These are phyloP conservation scores for Aspergillus carlsbadensis DNA, from an alignment of 495 filamentous ascomycete species.

Conservation along the genomic window DNA sequence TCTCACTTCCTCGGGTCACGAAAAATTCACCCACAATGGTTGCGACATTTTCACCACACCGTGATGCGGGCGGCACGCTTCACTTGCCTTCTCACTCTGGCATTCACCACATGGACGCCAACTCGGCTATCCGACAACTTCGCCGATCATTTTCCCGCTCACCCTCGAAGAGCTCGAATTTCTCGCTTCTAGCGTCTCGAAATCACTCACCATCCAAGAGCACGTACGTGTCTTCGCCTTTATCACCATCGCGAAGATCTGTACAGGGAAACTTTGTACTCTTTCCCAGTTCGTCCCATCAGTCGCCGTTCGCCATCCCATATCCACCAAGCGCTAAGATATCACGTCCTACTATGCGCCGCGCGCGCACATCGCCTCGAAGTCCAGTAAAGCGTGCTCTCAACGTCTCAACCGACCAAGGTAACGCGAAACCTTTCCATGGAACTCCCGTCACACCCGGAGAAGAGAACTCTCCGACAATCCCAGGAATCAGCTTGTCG, in stretches of 20 bases:
- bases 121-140: constrained; percentile 71
- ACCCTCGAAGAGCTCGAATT: constrained; percentile 72
- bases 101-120: constrained; percentile 74
- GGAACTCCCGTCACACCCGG: constrained; percentile 37
- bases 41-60: constrained; percentile 53
- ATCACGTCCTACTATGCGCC: constrained; percentile 46
- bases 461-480: constrained; percentile 55
- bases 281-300: constrained; percentile 45
- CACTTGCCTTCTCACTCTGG: constrained; percentile 82
- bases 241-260: constrained; percentile 50
- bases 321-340: constrained; percentile 53
- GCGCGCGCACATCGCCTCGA: constrained; percentile 63
- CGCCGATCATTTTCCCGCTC: constrained; percentile 83
- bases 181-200: constrained; percentile 59
- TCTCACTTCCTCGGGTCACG: background rate
- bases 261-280: constrained; percentile 47
- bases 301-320: constrained; percentile 53
- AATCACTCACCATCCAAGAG: constrained; percentile 53
- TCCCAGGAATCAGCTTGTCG: constrained; percentile 36
- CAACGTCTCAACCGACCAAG: constrained; percentile 65
- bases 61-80: constrained; percentile 71
- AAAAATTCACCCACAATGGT: constrained; percentile 38
- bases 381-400: constrained; percentile 77
- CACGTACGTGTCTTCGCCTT: constrained; percentile 49
- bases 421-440: constrained; percentile 58